These are phyloP conservation scores for Annona cherimola DNA, from an alignment of 164 flowering plant species.

Conservation along the genomic window DNA sequence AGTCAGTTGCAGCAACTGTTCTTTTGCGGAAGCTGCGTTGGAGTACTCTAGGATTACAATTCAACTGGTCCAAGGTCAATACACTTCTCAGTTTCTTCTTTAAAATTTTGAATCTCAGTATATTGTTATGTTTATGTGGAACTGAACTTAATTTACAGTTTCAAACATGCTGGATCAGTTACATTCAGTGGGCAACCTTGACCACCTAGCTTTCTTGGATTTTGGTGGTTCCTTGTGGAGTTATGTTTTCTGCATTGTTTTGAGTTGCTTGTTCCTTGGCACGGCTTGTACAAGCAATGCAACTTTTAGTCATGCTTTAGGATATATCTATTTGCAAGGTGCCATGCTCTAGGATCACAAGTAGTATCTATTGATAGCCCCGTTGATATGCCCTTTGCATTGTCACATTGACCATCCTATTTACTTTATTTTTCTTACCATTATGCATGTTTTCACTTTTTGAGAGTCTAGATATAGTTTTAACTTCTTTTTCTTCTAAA, in stretches of 20 bases:
- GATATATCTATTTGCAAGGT: not conserved
- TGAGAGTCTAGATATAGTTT: not conserved
- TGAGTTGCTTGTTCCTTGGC: not conserved
- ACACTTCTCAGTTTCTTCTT: not conserved
- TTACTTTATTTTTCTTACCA: not conserved
- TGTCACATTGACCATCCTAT: not conserved
- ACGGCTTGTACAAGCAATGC: not conserved
- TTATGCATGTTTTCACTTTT: not conserved
- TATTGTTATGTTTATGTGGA: not conserved
- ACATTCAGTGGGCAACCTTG: not conserved
- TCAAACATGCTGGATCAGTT: not conserved
- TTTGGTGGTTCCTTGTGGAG: not conserved
- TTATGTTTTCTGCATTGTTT: not conserved
- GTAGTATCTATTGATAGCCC: too few relatives aligned
- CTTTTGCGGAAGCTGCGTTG: slow-evolving; percentile 82
- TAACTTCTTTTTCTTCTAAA: not conserved
- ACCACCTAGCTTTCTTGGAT: not conserved
- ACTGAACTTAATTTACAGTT: not conserved
- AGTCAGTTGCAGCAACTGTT: slow-evolving; percentile 52
- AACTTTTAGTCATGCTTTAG: not conserved
- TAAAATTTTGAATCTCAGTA: not conserved
- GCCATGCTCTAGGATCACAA: not conserved
- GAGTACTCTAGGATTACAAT: slow-evolving; percentile 98
- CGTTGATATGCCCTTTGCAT: not conserved
- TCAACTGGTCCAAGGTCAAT: slow-evolving; percentile 97